Conservation (phyloP, 2,329 filamentous ascomycete species). For the Knufia fluminis region DNA sequence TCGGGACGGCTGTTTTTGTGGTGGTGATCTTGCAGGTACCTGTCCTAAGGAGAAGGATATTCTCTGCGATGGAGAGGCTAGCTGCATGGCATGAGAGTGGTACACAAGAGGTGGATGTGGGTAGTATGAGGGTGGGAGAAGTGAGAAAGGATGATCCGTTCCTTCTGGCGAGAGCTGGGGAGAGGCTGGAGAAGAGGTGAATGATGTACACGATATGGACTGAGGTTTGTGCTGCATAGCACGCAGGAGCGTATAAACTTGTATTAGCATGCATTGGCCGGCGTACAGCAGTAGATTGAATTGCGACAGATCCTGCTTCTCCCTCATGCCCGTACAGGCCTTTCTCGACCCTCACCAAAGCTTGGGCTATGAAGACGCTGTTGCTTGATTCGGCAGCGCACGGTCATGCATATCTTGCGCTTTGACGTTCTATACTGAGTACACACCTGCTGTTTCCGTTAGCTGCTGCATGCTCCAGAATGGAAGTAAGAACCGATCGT, state of each 20-base stretch:
- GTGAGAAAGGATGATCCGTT: conserved; percentile 1
- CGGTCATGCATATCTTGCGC: too few relatives aligned
- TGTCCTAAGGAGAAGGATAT: conserved; percentile 20
- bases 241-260: background rate
- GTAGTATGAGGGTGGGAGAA: background rate
- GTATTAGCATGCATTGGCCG: background rate
- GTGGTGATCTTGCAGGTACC: conserved; percentile 18
- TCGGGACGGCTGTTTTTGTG: conserved; percentile 14
- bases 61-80: conserved; percentile 15
- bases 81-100: conserved; percentile 22
- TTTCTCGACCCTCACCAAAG: too few relatives aligned
- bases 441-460: too few relatives aligned
- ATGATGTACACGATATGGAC: background rate
- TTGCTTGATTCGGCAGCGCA: too few relatives aligned
- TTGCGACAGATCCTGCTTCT: too few relatives aligned
- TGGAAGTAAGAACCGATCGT: too few relatives aligned
- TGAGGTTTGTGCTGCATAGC: background rate
- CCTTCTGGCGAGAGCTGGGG: conserved; percentile 6
- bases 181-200: background rate
- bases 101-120: background rate
- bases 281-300: background rate
- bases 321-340: too few relatives aligned
- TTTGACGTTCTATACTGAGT: too few relatives aligned
- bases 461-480: too few relatives aligned
- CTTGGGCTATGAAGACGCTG: too few relatives aligned